Evolutionary conservation across 2,329 filamentous ascomycete species (phyloP).

Genomic region (Claviceps humidiphila): DNA sequence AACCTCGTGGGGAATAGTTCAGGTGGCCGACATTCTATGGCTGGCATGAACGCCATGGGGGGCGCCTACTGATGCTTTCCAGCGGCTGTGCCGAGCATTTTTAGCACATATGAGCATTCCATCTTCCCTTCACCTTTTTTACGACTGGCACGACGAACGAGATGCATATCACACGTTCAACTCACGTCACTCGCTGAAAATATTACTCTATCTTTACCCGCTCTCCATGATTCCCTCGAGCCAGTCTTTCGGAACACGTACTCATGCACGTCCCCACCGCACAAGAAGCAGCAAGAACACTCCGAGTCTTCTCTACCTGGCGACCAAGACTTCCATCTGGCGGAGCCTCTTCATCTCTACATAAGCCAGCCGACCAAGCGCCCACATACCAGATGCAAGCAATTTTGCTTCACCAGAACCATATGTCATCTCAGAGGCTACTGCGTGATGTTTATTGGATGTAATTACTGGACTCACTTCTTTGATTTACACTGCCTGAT

Average conservation of each 20-base stretch:
- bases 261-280: neutral
- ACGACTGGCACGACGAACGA: neutral
- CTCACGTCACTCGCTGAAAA: neutral
- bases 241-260: neutral
- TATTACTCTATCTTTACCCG: too few relatives aligned
- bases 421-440: neutral
- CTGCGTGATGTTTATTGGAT: neutral
- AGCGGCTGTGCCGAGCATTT: neutral
- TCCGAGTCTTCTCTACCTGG: neutral
- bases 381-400: neutral
- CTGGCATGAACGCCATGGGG: slow-evolving; percentile 17
- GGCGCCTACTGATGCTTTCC: neutral
- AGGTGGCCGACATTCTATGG: slow-evolving; percentile 16
- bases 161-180: neutral
- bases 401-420: neutral
- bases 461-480: neutral
- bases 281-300: neutral
- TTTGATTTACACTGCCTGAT: neutral
- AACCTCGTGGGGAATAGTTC: slow-evolving; percentile 32
- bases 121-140: neutral
- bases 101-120: neutral
- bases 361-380: neutral
- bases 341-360: neutral
- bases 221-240: neutral
- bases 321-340: neutral